These are phyloP conservation scores for Globomyces sp. DNA, from an alignment of 371 early-diverging fungal species.

Conservation along the genomic window DNA sequence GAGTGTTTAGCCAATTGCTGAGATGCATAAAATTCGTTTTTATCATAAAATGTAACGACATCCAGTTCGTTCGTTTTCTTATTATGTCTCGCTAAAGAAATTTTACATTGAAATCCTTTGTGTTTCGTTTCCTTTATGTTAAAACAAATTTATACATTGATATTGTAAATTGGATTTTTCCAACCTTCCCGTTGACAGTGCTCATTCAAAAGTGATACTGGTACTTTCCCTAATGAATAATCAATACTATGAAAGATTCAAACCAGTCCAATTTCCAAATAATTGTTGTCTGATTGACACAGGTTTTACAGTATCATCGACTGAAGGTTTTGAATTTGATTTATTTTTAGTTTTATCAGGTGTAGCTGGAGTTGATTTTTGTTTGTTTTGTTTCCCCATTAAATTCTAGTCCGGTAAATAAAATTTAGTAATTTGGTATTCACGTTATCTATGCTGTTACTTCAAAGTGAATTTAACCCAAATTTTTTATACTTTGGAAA, in stretches of 20 bases:
- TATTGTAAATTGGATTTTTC: conserved; percentile 59
- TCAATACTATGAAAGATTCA: too few relatives aligned
- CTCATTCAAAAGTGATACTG: conserved; percentile 72
- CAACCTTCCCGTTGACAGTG: conserved; percentile 74
- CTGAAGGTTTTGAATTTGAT: too few relatives aligned
- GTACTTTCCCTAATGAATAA: conserved; percentile 59
- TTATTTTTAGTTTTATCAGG: too few relatives aligned
- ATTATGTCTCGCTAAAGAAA: conserved; percentile 66
- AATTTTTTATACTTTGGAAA: too few relatives aligned
- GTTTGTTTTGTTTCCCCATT: neutral
- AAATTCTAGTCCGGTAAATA: neutral
- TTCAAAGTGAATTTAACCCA: too few relatives aligned
- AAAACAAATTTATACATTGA: conserved; percentile 2
- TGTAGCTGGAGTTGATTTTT: neutral
- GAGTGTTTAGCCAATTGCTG: conserved; percentile 73
- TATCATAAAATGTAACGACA: conserved; percentile 48
- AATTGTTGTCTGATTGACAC: neutral
- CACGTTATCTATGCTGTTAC: too few relatives aligned
- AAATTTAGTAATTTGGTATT: neutral
- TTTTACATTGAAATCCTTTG: conserved; percentile 55
- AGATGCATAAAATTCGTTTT: conserved; percentile 46
- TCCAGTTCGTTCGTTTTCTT: conserved; percentile 68
- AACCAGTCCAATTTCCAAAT: conserved; percentile 58
- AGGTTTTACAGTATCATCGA: neutral
- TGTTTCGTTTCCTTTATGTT: conserved; percentile 21